Evolutionary conservation across 2,329 filamentous ascomycete genomes (phyloP), one percentile per base, ranked within the genome.

Genomic region (Aspergillus ibericus): DNA sequence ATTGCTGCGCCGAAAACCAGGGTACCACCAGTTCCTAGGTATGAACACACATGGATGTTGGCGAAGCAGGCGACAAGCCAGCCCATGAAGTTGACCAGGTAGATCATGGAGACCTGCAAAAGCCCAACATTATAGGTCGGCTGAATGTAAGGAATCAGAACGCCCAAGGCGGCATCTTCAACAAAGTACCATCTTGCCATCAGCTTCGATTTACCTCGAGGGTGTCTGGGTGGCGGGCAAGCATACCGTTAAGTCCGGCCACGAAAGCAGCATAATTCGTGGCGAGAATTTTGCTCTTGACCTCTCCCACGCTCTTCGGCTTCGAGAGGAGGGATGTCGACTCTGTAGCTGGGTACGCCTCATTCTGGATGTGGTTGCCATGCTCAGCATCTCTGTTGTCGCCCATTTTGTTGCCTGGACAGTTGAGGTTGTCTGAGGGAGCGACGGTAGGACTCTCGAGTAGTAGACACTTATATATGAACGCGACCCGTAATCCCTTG

Each of bases 11-110:
- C 66, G 1, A 66, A 27, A 15, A 68, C 59, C 16, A 68, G 52
- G 1, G 66, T 68, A 7, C 66, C 66, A 7, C 66, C 66, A 1
- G 65, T 68, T 10, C 66, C 66, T 25, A 66, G 25, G 25, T 61
- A 50, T 13, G 66, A 63, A 56, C 65, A 68, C 34, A 68, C 57
- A 40, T 68, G 66, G 55, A 68, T 68, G 38, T 67, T 68, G 53
- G 62, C 57, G 50, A 67, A 65, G 12, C 60, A 68, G 12, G 65
- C 66, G n/a, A 53, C 53, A 10, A 66, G 57, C 55, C 63, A 64
- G 18, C 66, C 66, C 18, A 34, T 15, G 48, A 68, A 68, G 49
- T 67, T 68, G 22, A 66, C 55, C 7, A 68, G 60, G 44, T 68
- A 68, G 40, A 67, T 62, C 35, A 63, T 65, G 16, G 66, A 68